Percentiles rank a stretch among this genome's conserved stretches.
Conservation (phyloP, 768 basidiomycete species). For the Royoungia palumana region DNA sequence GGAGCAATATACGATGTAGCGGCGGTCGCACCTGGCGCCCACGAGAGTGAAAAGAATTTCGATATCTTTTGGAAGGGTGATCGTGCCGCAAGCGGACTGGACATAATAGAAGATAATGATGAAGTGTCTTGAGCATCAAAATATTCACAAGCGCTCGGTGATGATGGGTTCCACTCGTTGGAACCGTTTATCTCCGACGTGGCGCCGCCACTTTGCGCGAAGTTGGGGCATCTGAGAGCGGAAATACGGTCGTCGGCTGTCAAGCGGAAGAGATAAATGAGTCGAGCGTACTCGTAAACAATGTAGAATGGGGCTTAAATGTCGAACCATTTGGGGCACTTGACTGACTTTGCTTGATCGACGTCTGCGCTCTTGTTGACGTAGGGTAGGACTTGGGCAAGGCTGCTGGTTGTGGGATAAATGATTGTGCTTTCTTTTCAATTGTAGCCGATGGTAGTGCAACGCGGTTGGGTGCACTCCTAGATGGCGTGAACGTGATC, state of each 20-base stretch:
- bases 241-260: constrained; percentile 30
- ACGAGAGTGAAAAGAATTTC: constrained; percentile 55
- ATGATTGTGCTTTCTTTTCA: constrained; percentile 53
- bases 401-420: constrained; percentile 58
- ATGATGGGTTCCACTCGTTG: constrained; percentile 14
- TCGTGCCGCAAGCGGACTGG: constrained; percentile 53
- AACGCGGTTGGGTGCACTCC: constrained; percentile 27
- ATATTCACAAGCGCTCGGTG: constrained; percentile 24
- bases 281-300: constrained; percentile 58
- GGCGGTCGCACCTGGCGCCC: constrained; percentile 42
- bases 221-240: constrained; percentile 40
- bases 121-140: constrained; percentile 28
- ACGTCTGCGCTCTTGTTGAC: constrained; percentile 38
- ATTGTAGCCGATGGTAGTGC: constrained; percentile 36
- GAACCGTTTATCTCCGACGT: constrained; percentile 31
- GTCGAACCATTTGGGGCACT: constrained; percentile 57
- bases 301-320: constrained; percentile 47
- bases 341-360: constrained; percentile 28
- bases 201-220: constrained; percentile 24
- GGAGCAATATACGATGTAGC: constrained; percentile 24
- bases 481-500: constrained; percentile 35
- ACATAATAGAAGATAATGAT: constrained; percentile 48
- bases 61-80: constrained; percentile 59
- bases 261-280: constrained; percentile 40
- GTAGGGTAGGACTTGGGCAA: constrained; percentile 33